These are phyloP conservation scores for Camellia granthamiana DNA, from an alignment of 148 eudicot species.

Conservation along the genomic window DNA sequence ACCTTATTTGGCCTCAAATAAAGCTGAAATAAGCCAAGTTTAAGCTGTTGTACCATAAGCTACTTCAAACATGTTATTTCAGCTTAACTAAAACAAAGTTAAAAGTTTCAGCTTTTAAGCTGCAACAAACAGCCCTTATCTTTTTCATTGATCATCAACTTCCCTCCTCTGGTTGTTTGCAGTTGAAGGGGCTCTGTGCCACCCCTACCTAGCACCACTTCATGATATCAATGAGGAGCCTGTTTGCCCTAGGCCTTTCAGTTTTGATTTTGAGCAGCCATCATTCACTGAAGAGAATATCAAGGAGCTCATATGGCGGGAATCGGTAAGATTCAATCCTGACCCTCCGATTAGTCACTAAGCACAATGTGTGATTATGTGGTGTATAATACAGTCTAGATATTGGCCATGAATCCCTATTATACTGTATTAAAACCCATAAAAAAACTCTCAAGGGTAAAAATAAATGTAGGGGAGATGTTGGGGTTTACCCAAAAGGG, in stretches of 20 bases:
- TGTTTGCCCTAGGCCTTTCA: conserved; percentile 72
- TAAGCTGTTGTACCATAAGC: too few species aligned
- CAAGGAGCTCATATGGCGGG: conserved; percentile 93
- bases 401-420: background rate
- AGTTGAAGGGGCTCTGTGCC: conserved; percentile 65
- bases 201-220: conserved; percentile 77
- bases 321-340: conserved; percentile 75
- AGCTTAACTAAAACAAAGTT: too few species aligned
- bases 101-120: too few species aligned
- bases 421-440: background rate
- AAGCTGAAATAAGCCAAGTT: too few species aligned
- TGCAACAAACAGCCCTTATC: too few species aligned
- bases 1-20: too few species aligned
- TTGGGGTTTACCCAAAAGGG: background rate
- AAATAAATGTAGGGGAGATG: conserved; percentile 10
- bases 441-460: background rate
- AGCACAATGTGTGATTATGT: conserved; percentile 17
- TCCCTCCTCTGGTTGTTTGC: conserved; percentile 17
- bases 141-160: background rate
- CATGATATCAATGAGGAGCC: conserved; percentile 89
- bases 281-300: conserved; percentile 80
- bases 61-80: too few species aligned
- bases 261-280: conserved; percentile 92
- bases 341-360: conserved; percentile 47
- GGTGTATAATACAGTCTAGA: background rate